phyloP scores from a whole-genome alignment of 306 rosid species.

The Cucurbita pepo region DNA sequence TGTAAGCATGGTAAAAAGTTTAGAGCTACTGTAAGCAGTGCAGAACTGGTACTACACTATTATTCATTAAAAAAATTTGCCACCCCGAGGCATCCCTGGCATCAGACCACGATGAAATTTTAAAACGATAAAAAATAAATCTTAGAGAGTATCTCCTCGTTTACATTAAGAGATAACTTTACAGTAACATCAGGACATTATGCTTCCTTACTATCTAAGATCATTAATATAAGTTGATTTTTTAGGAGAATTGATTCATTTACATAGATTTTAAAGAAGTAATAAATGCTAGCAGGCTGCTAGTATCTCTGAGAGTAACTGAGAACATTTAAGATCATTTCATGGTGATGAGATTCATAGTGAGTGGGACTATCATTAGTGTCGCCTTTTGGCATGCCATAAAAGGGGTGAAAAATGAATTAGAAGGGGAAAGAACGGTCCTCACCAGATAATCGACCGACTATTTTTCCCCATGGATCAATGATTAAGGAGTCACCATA shows the following conservation, averaged over 20 bases:
- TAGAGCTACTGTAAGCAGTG: background rate
- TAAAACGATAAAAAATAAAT: background rate
- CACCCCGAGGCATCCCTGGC: background rate
- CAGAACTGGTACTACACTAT: background rate
- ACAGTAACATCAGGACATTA: background rate
- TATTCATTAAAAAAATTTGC: background rate
- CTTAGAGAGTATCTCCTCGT: background rate
- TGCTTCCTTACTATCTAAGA: background rate
- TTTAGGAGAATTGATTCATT: background rate
- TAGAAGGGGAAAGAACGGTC: background rate
- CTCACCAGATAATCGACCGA: slow-evolving; percentile 71
- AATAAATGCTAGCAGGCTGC: background rate
- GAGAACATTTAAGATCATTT: background rate
- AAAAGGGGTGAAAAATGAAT: background rate
- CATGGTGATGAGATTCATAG: background rate
- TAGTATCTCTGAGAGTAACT: background rate
- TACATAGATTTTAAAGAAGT: background rate
- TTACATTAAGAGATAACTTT: background rate
- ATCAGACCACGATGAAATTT: background rate
- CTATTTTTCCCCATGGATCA: slow-evolving; percentile 87
- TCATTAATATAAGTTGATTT: background rate
- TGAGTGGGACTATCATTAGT: background rate
- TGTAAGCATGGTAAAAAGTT: background rate
- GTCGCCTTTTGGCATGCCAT: background rate
- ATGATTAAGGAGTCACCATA: slow-evolving; percentile 76